These are phyloP conservation scores for Blepharisma stoltei DNA, from an alignment of 73 alveolate genomes.

Conservation along the genomic window DNA sequence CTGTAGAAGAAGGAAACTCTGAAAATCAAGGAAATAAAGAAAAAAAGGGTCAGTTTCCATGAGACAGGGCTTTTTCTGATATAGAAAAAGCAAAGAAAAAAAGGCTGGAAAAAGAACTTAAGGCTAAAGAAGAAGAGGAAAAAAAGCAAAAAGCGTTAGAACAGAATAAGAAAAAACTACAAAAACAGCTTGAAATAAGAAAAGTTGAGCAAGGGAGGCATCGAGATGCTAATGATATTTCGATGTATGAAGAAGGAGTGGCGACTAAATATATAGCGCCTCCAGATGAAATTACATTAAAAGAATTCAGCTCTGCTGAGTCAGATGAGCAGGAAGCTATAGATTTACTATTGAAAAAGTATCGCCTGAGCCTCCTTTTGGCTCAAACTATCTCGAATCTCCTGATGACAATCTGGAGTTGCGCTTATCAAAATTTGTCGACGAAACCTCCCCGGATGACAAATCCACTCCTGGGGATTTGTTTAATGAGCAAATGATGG, in stretches of 20 bases:
- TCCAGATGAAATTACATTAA: slow-evolving; percentile 30
- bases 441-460: too few species aligned
- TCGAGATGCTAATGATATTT: not conserved
- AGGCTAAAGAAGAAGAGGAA: slow-evolving; percentile 19
- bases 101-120: slow-evolving; percentile 36
- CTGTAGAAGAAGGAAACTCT: not conserved
- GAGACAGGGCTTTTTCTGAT: slow-evolving; percentile 30
- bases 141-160: not conserved
- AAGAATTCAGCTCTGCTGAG: slow-evolving; percentile 53
- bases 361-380: too few species aligned
- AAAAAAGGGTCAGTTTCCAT: slow-evolving; percentile 3
- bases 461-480: too few species aligned
- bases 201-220: slow-evolving; percentile 33
- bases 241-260: slow-evolving; percentile 35
- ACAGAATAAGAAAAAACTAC: not conserved
- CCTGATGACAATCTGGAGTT: too few species aligned
- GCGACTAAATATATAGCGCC: not conserved
- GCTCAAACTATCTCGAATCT: too few species aligned
- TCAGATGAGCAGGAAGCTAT: slow-evolving; percentile 52
- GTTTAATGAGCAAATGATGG: too few species aligned
- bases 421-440: too few species aligned
- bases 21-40: not conserved
- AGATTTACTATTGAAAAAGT: slow-evolving; percentile 45
- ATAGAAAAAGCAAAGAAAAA: slow-evolving; percentile 40
- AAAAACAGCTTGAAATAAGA: slow-evolving; percentile 34